Base-by-base conservation (phyloP, 148 eudicot species). In the Polygonum aviculare region DNA sequence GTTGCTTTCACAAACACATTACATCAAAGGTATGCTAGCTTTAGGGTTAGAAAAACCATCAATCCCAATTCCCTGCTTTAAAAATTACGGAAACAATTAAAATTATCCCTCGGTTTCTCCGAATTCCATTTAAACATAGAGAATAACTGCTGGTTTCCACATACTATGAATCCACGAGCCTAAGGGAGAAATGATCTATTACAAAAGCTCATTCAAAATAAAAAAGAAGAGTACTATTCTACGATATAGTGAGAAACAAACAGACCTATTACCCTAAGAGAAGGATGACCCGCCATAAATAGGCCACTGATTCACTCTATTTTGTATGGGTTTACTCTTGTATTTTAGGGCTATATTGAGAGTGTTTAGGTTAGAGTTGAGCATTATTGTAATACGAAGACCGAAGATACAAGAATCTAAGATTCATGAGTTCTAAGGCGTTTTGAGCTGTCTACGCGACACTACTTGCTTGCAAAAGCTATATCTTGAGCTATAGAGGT, bases 1-100 rank as follows among this genome's bases (percentile, higher is more conserved):
- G 88, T 74, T 62, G 91, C 77, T n/a, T n/a, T n/a, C n/a, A n/a
- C n/a, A n/a, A n/a, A n/a, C n/a, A 81, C 77, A 89, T 41, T 91
- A 90, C 52, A 92, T 96, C 90, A 90, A 62, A 76, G 63, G 12
- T 12, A 19, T 18, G 3, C 59, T 60, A 16, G 50, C 45, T 14
- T 41, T 41, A 41, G 45, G 45, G 45, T 0, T 41, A 41, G 45
- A 41, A 0, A 41, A 41, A 5, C 8, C 6, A 39, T 39, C 35
- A 63, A 22, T 22, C 3, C 39, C 2, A 63, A 6, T 21, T 21
- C 3, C 12, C 11, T 63, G 3, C 1, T 63, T 10, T 35, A 7
- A 39, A 39, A 39, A 21, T 63, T 35, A n/a, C 11, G 7, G 15
- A 8, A 22, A 22, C 35, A 63, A 19, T 22, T 4, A 26, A 22